A percentile compares a stretch with the other conserved stretches of the same genome.
Evolutionary conservation across 345 rosid genomes (phyloP).

Genomic region (Psidium guajava): DNA sequence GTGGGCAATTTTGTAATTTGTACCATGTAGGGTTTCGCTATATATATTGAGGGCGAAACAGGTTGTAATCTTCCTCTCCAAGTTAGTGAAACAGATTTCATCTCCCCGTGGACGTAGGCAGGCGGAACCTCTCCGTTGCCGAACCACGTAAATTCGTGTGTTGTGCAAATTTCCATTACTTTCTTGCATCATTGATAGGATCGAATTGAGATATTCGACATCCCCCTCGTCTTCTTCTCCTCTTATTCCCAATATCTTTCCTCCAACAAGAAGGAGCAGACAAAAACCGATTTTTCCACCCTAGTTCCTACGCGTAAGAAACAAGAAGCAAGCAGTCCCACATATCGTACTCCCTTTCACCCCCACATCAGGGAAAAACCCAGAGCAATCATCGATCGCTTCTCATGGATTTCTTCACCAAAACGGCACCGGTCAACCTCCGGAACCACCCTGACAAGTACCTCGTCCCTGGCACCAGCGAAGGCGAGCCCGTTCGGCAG

Average conservation of each 20-base stretch:
- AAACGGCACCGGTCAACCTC: constrained; percentile 50
- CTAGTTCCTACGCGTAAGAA: background rate
- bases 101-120: too few species aligned
- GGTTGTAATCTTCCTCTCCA: too few species aligned
- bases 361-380: background rate
- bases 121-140: too few species aligned
- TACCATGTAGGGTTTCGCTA: too few species aligned
- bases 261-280: constrained; percentile 5
- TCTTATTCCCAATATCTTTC: background rate
- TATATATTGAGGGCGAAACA: too few species aligned
- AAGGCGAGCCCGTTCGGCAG: constrained; percentile 49
- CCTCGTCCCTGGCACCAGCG: constrained; percentile 52
- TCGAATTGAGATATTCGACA: too few species aligned
- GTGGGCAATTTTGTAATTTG: too few species aligned
- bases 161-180: too few species aligned
- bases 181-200: too few species aligned
- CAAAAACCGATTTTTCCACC: constrained; percentile 11
- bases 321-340: background rate
- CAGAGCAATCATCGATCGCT: background rate
- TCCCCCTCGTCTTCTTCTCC: background rate
- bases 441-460: constrained; percentile 81
- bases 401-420: constrained; percentile 57
- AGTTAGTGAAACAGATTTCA: too few species aligned
- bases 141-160: too few species aligned
- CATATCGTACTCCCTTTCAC: background rate